Percentiles rank a stretch among this genome's conserved stretches.
phyloP scores from a whole-genome alignment of 2,329 filamentous ascomycete genomes.

The Fusarium caatingaense region DNA sequence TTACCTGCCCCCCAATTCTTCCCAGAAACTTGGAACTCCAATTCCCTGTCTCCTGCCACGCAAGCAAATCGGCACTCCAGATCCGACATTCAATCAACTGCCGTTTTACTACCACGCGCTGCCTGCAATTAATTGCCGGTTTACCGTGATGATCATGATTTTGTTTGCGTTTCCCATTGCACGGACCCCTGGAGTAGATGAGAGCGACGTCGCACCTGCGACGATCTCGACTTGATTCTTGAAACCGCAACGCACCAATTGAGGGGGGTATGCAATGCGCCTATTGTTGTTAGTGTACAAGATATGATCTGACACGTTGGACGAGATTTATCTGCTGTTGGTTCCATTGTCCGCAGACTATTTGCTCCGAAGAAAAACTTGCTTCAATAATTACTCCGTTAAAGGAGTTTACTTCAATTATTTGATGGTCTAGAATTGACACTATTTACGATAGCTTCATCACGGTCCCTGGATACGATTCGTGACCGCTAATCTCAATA shows the following conservation, averaged over 20 bases:
- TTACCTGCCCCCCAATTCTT: neutral
- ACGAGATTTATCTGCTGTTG: neutral
- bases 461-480: neutral
- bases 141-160: conserved; percentile 11
- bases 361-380: neutral
- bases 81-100: conserved; percentile 2
- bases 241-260: conserved; percentile 2
- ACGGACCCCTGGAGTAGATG: neutral
- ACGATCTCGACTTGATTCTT: conserved; percentile 18
- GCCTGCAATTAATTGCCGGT: neutral
- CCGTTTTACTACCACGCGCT: neutral
- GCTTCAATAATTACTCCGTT: neutral
- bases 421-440: neutral
- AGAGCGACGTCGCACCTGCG: conserved; percentile 16
- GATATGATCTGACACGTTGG: neutral
- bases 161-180: neutral
- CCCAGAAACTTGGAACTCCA: neutral
- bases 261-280: conserved; percentile 4
- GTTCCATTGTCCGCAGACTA: no score
- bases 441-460: neutral
- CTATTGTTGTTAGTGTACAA: conserved; percentile 5
- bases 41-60: conserved; percentile 9
- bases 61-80: conserved; percentile 20
- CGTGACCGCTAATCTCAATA: neutral
- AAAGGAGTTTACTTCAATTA: no score